A percentile compares a stretch with the other conserved stretches of the same genome.
phyloP scores from a whole-genome alignment of 441 rosid species.

The Populus hybrid region DNA sequence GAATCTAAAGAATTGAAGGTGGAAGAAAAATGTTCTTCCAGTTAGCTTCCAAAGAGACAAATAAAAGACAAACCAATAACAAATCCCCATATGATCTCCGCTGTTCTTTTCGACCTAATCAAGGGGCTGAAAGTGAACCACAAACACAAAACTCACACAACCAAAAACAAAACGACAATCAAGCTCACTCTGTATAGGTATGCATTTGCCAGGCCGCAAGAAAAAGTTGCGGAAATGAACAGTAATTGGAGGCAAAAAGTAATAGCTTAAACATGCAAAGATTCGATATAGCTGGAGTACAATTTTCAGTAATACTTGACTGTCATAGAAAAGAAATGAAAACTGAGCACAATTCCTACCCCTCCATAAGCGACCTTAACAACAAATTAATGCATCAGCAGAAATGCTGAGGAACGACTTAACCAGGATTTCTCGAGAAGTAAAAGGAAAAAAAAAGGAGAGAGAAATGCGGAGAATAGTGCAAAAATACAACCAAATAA shows the following conservation, averaged over 20 bases:
- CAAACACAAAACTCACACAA: not conserved
- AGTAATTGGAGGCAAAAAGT: not conserved
- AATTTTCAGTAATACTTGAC: not conserved
- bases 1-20: not conserved
- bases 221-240: not conserved
- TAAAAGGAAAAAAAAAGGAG: no score
- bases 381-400: not conserved
- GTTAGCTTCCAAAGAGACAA: conserved; percentile 43
- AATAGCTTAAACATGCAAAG: not conserved
- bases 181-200: not conserved
- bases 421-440: not conserved
- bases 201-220: not conserved
- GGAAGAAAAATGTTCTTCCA: not conserved
- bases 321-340: not conserved
- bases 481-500: not conserved
- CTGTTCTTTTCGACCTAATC: conserved; percentile 74
- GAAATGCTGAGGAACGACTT: not conserved
- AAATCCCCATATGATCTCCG: conserved; percentile 91
- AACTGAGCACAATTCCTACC: not conserved
- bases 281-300: not conserved
- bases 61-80: conserved; percentile 69
- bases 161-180: not conserved
- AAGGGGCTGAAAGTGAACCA: conserved; percentile 50
- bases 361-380: not conserved
- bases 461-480: not conserved